These are phyloP conservation scores for Boletales sp. DNA, from an alignment of 768 basidiomycete genomes.

Conservation along the genomic window DNA sequence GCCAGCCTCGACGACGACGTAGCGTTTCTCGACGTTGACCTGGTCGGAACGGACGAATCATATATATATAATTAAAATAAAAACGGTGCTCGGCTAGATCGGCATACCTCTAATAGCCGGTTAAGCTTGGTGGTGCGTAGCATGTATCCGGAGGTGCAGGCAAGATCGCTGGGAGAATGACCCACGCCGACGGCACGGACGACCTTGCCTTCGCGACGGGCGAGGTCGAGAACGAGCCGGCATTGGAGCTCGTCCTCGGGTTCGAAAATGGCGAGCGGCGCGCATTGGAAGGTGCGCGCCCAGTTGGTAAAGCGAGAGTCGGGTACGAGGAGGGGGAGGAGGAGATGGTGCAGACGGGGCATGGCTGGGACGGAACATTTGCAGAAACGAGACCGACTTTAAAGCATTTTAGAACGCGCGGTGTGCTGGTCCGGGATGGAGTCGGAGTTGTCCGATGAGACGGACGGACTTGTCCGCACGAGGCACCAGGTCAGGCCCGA, in stretches of 20 bases:
- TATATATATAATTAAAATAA: background rate
- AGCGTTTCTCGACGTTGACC: constrained; percentile 67
- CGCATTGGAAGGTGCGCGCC: constrained; percentile 75
- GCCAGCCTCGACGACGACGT: constrained; percentile 72
- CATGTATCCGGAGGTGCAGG: constrained; percentile 87
- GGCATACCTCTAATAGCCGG: constrained; percentile 70
- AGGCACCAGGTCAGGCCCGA: constrained; percentile 1
- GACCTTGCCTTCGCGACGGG: constrained; percentile 62
- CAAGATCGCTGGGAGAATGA: constrained; percentile 91
- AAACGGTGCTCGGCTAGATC: constrained; percentile 18
- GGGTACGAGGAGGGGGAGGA: constrained; percentile 38
- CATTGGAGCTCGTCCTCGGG: constrained; percentile 71
- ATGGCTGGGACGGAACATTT: background rate
- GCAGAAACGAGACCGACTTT: background rate
- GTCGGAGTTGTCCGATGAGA: constrained; percentile 3
- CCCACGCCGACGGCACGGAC: constrained; percentile 87
- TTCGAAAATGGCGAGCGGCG: constrained; percentile 68
- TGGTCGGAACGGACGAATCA: constrained; percentile 25
- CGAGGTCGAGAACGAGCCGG: constrained; percentile 74
- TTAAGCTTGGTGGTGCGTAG: constrained; percentile 73
- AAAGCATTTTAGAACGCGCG: constrained; percentile 3
- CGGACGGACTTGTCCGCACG: constrained; percentile 2
- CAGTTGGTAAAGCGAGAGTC: constrained; percentile 72
- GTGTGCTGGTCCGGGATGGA: constrained; percentile 26
- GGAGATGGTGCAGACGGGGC: constrained; percentile 38